Evolutionary conservation across 2,329 filamentous ascomycete genomes (phyloP).

Genomic region (Aureobasidium lini): DNA sequence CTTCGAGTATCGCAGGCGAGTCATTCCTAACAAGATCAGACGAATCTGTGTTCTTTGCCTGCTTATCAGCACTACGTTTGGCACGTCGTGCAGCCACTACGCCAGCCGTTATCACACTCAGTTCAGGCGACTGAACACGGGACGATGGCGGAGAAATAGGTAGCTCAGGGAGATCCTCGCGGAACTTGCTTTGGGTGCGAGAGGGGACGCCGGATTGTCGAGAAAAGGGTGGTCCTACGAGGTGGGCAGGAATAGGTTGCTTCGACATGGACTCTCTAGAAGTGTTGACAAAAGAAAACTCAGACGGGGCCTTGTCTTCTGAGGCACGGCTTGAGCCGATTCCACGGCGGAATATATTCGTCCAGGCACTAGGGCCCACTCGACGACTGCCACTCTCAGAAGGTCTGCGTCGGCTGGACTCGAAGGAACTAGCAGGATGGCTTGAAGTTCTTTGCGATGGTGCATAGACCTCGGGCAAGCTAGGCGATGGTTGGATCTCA

Average conservation of each 20-base stretch:
- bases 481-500: conserved; percentile 42
- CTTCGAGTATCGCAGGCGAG: conserved; percentile 13
- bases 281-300: conserved; percentile 72
- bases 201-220: conserved; percentile 55
- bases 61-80: conserved; percentile 20
- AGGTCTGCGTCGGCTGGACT: conserved; percentile 23
- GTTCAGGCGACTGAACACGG: conserved; percentile 69
- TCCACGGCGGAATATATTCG: conserved; percentile 64
- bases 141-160: conserved; percentile 81
- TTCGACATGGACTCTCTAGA: conserved; percentile 77
- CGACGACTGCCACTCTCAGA: conserved; percentile 32
- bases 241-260: conserved; percentile 44
- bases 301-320: conserved; percentile 48
- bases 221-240: conserved; percentile 33
- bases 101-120: conserved; percentile 36
- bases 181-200: conserved; percentile 82
- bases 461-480: conserved; percentile 46
- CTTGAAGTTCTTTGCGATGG: conserved; percentile 11
- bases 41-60: conserved; percentile 31
- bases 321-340: conserved; percentile 27
- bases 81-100: conserved; percentile 34
- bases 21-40: conserved; percentile 29
- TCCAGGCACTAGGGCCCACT: conserved; percentile 46
- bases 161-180: conserved; percentile 83
- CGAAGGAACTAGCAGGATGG: conserved; percentile 9